These are phyloP conservation scores for Erythrophleum fordii DNA, from an alignment of 306 rosid species.

Conservation along the genomic window DNA sequence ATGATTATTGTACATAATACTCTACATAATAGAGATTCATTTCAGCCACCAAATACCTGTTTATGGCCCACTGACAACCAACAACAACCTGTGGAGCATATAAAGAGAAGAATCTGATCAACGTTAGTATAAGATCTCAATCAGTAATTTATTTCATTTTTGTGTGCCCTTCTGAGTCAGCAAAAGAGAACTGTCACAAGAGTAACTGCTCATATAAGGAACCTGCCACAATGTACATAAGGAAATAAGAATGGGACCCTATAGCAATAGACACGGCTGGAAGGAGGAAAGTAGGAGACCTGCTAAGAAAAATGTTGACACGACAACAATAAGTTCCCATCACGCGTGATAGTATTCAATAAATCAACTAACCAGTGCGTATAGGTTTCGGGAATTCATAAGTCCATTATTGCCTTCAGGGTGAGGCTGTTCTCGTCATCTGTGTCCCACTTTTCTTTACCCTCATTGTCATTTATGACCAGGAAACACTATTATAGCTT, in stretches of 20 bases:
- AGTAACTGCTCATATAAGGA: constrained; percentile 42
- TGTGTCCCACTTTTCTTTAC: too few species aligned
- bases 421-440: not conserved
- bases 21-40: constrained; percentile 32
- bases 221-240: constrained; percentile 33
- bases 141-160: not conserved
- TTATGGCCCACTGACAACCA: constrained; percentile 51
- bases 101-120: constrained; percentile 28
- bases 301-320: too few species aligned
- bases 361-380: not conserved
- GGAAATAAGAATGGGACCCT: too few species aligned
- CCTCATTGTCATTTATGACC: not conserved
- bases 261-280: too few species aligned
- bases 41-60: constrained; percentile 40
- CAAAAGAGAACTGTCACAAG: constrained; percentile 33
- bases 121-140: constrained; percentile 27
- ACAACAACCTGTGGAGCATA: constrained; percentile 43
- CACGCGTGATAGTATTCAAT: not conserved
- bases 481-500: too few species aligned
- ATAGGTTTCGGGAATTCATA: not conserved
- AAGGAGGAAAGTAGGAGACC: too few species aligned
- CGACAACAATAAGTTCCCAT: too few species aligned
- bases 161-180: not conserved
- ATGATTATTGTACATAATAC: constrained; percentile 36
- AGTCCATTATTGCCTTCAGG: not conserved